phyloP scores from a whole-genome alignment of 345 rosid genomes.

The Populus alba region DNA sequence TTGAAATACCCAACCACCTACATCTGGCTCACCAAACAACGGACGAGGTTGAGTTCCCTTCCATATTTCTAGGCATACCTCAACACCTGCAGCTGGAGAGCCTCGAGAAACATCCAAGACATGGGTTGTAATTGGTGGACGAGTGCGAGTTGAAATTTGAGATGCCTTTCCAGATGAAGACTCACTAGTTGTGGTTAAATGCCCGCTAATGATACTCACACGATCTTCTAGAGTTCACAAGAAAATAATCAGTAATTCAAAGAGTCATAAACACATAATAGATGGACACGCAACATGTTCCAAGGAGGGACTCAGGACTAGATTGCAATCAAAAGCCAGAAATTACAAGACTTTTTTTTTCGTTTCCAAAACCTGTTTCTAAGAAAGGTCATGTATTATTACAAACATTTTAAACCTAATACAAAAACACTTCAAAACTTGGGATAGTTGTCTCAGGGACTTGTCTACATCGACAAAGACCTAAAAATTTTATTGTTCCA shows the following conservation, averaged over 20 bases:
- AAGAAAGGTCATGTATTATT: neutral
- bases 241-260: slow-evolving; percentile 1
- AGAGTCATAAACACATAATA: neutral
- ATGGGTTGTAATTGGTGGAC: slow-evolving; percentile 92
- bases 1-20: slow-evolving; percentile 46
- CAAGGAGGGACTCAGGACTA: neutral
- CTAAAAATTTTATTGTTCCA: neutral
- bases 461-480: neutral
- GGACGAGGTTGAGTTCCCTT: slow-evolving; percentile 42
- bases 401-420: no score
- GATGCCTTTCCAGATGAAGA: slow-evolving; percentile 32
- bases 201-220: slow-evolving; percentile 65
- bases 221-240: slow-evolving; percentile 57
- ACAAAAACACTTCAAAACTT: neutral
- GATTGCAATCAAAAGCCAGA: neutral
- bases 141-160: slow-evolving; percentile 47
- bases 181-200: slow-evolving; percentile 50
- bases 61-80: slow-evolving; percentile 75
- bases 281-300: neutral
- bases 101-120: slow-evolving; percentile 86
- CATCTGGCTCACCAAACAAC: slow-evolving; percentile 34
- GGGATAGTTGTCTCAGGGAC: neutral
- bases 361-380: neutral
- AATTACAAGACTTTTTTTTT: neutral
- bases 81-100: slow-evolving; percentile 73